A percentile compares a stretch with the other conserved stretches of the same genome.
phyloP scores from a whole-genome alignment of 345 rosid species.

The Pistacia vera region DNA sequence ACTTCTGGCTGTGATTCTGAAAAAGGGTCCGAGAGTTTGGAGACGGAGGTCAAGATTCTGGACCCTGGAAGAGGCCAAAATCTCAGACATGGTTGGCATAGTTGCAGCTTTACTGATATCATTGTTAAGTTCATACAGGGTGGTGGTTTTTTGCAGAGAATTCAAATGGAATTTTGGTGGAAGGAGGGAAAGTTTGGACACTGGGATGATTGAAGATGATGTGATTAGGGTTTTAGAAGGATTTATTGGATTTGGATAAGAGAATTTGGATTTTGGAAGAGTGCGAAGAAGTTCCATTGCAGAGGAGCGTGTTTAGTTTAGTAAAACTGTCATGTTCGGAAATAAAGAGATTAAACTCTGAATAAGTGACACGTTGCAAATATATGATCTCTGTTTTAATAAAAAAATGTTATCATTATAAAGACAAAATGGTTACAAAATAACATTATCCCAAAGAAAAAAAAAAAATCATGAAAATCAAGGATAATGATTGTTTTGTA shows the following conservation, averaged over 20 bases:
- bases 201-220: slow-evolving; percentile 1
- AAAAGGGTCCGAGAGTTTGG: slow-evolving; percentile 74
- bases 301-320: neutral
- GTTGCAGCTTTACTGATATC: slow-evolving; percentile 9
- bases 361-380: slow-evolving; percentile 10
- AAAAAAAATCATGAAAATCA: too few relatives aligned
- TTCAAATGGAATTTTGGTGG: slow-evolving; percentile 18
- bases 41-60: slow-evolving; percentile 80
- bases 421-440: too few relatives aligned
- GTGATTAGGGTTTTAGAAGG: neutral
- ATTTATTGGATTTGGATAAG: neutral
- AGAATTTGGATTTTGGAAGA: slow-evolving; percentile 2
- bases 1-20: slow-evolving; percentile 74
- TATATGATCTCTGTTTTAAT: neutral
- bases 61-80: slow-evolving; percentile 61
- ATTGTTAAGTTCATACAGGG: neutral
- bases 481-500: too few relatives aligned
- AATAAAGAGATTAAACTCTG: neutral
- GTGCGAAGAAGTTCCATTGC: neutral
- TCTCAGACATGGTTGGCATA: slow-evolving; percentile 76
- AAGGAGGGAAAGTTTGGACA: slow-evolving; percentile 7
- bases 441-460: too few relatives aligned
- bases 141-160: slow-evolving; percentile 5
- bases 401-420: too few relatives aligned
- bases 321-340: neutral